Base-by-base conservation (phyloP, 345 rosid genomes). In the Jatropha curcas region DNA sequence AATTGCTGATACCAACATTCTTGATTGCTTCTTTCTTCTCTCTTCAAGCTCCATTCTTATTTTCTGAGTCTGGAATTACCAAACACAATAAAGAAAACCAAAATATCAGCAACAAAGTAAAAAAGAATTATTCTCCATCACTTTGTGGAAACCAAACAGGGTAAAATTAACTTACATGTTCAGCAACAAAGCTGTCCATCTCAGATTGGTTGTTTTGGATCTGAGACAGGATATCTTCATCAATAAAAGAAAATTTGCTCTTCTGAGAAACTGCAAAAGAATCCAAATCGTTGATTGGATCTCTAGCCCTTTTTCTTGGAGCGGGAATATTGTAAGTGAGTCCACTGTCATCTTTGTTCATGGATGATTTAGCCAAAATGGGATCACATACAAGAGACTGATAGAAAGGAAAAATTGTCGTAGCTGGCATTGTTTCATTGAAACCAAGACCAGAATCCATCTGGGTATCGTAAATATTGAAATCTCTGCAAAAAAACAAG, bases 141-240 rank as follows among this genome's bases (percentile, higher is more conserved):
- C 22, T 35, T 39, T 24, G 37, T 45, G 33, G 28, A 19, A 24
- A 28, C 20, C 1, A 24, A 66, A 24, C 0, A 17, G n/a, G n/a
- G n/a, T n/a, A n/a, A 2, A 39, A 52, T 19, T 5, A 39, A 68
- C 74, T 71, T 82, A 88, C 92, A 46, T 84, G 85, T 41, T 85
- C 85, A 37, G 86, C 81, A 20, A 92, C 67, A 81, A 82, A 74
- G 30, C 76, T 79, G 71, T 90, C 89, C 53, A 88, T 78, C 75
- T 90, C 96, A 1, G 80, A 71, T 27, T 86, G 92, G 52, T 87
- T 86, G 30, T 84, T 88, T 4, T 88, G 91, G 75, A 88, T 84
- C 81, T 84, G 88, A 5, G 79, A 62, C 19, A 77, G 28, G 62
- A 82, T 19, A 4, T 85, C 86, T 28, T 75, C 60, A 68, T 83